phyloP scores from a whole-genome alignment of 139 green algal species.

The Chlamydomonas applanata region DNA sequence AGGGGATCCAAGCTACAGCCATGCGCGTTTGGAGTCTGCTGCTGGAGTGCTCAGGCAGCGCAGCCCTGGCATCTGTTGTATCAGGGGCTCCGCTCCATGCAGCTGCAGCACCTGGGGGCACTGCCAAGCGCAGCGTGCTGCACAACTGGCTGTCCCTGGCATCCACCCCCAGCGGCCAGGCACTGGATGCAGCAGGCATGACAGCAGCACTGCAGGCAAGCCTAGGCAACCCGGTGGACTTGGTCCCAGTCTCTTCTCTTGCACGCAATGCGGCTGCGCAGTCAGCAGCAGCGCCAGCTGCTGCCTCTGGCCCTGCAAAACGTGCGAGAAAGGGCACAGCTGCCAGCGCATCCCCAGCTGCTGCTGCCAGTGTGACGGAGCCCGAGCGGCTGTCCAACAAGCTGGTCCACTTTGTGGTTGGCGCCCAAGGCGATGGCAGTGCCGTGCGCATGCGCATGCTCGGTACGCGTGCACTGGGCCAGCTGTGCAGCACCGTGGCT shows the following conservation, averaged over 20 bases:
- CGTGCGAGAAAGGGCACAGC: not conserved
- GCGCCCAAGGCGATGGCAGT: slow-evolving; percentile 27
- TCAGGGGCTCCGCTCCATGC: not conserved
- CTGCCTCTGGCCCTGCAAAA: not conserved
- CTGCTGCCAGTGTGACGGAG: not conserved
- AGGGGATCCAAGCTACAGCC: slow-evolving; percentile 7
- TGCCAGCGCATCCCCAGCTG: not conserved
- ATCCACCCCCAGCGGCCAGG: slow-evolving; percentile 25
- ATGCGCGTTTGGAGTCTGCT: slow-evolving; percentile 64
- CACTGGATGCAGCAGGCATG: slow-evolving; percentile 35
- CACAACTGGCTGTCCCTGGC: slow-evolving; percentile 23
- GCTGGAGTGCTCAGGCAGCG: slow-evolving; percentile 26
- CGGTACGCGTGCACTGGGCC: slow-evolving; percentile 35
- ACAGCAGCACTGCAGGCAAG: not conserved
- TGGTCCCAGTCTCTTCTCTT: too few species aligned
- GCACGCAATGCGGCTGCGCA: too few species aligned
- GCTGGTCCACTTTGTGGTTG: not conserved
- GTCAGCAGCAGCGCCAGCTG: not conserved
- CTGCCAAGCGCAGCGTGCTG: slow-evolving; percentile 4
- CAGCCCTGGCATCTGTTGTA: not conserved
- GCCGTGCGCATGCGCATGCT: slow-evolving; percentile 57
- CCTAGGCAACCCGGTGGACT: too few species aligned
- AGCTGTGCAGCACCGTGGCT: slow-evolving; percentile 27
- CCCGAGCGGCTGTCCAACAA: too few species aligned
- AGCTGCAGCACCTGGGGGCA: not conserved